Conservation (phyloP, 139 green algal species). For the Picochlorum sp. region DNA sequence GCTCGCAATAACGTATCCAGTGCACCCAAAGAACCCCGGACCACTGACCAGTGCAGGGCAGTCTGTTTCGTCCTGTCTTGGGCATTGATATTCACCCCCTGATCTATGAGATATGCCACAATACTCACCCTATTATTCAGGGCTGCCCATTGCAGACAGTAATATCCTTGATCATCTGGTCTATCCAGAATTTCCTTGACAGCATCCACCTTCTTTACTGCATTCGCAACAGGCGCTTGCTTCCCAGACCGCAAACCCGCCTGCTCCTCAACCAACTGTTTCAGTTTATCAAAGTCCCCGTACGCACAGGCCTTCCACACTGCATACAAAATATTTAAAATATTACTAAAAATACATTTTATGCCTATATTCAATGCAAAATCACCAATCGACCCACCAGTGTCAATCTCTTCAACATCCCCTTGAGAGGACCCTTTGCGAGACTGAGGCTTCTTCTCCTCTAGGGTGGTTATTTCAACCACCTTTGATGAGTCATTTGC, state of each 20-base stretch:
- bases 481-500: no score
- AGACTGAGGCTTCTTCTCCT: no score
- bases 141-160: constrained; percentile 80
- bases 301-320: constrained; percentile 70
- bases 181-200: constrained; percentile 33
- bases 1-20: constrained; percentile 65
- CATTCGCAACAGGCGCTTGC: no score
- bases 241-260: no score
- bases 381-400: neutral
- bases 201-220: no score
- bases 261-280: constrained; percentile 32
- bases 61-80: constrained; percentile 72
- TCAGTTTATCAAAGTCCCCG: constrained; percentile 69
- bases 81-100: constrained; percentile 49
- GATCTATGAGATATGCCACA: constrained; percentile 57
- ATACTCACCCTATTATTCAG: constrained; percentile 83
- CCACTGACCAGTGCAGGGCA: constrained; percentile 78
- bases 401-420: no score
- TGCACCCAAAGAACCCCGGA: constrained; percentile 62
- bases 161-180: constrained; percentile 59
- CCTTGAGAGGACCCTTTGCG: no score
- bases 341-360: neutral
- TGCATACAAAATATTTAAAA: neutral
- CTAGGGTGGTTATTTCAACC: no score
- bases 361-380: neutral